Percentiles rank a stretch among this genome's conserved stretches.
phyloP scores from a whole-genome alignment of 495 filamentous ascomycete genomes.

The Penicillium goetzii region DNA sequence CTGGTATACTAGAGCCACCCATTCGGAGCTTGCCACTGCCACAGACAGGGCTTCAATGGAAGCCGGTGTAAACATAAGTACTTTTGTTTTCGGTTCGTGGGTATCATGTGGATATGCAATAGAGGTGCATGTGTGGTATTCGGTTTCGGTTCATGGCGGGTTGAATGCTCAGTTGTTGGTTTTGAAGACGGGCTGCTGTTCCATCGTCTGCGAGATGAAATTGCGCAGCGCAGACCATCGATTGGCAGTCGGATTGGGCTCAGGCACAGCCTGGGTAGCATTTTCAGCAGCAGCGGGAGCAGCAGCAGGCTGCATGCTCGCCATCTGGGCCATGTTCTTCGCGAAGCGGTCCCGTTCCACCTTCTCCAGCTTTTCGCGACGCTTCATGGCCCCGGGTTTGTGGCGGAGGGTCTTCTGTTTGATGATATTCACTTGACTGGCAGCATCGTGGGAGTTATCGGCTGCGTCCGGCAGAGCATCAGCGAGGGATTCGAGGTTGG shows the following conservation, averaged over 20 bases:
- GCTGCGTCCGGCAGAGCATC: slow-evolving; percentile 72
- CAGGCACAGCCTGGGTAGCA: slow-evolving; percentile 17
- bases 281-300: background rate
- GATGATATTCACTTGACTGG: slow-evolving; percentile 54
- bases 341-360: slow-evolving; percentile 81
- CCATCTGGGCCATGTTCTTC: slow-evolving; percentile 73
- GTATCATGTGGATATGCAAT: slow-evolving; percentile 3
- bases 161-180: slow-evolving; percentile 33
- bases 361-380: slow-evolving; percentile 75
- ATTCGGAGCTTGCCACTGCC: background rate
- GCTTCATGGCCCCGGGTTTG: slow-evolving; percentile 78
- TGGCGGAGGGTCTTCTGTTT: slow-evolving; percentile 71
- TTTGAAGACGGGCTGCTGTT: slow-evolving; percentile 69
- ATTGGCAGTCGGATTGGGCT: slow-evolving; percentile 51
- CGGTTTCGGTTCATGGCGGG: background rate
- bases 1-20: background rate
- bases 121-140: background rate
- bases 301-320: slow-evolving; percentile 30
- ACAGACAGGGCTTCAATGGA: background rate
- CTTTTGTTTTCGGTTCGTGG: background rate
- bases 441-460: slow-evolving; percentile 34
- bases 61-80: background rate
- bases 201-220: slow-evolving; percentile 74
- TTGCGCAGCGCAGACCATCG: slow-evolving; percentile 70
- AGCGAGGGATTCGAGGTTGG: slow-evolving; percentile 76